These are phyloP conservation scores for Fomitopsis palustris DNA, from an alignment of 1,284 basidiomycete genomes.

Conservation along the genomic window DNA sequence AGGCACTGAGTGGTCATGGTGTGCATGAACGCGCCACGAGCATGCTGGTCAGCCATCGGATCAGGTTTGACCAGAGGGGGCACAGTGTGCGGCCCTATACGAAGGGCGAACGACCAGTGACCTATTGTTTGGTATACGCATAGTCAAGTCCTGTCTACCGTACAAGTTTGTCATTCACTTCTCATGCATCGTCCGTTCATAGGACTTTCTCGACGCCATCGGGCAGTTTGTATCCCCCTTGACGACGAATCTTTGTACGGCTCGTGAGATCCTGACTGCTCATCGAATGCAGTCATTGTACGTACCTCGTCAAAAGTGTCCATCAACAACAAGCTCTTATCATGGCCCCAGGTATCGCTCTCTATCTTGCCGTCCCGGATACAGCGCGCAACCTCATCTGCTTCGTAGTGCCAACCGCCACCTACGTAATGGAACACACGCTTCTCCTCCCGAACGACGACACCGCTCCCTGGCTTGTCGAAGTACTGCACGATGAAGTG, in stretches of 20 bases:
- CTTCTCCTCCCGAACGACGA: slow-evolving; percentile 52
- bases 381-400: slow-evolving; percentile 83
- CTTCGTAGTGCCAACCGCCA: slow-evolving; percentile 70
- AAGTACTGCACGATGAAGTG: slow-evolving; percentile 63
- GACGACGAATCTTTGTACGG: slow-evolving; percentile 47
- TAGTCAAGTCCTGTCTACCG: too few species aligned
- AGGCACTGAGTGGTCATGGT: too few species aligned
- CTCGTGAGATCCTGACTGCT: not conserved
- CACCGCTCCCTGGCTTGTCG: slow-evolving; percentile 47
- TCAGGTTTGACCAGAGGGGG: too few species aligned
- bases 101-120: too few species aligned
- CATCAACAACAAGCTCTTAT: slow-evolving; percentile 78
- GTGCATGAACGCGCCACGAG: too few species aligned
- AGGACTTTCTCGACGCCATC: slow-evolving; percentile 41
- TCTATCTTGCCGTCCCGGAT: slow-evolving; percentile 74
- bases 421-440: slow-evolving; percentile 54
- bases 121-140: too few species aligned
- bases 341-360: slow-evolving; percentile 70
- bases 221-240: slow-evolving; percentile 45
- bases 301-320: slow-evolving; percentile 76
- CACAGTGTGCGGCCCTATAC: too few species aligned
- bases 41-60: too few species aligned
- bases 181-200: not conserved
- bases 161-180: not conserved
- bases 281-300: not conserved